Conservation (phyloP, 306 rosid genomes). For the Dalbergia cochinchinensis region DNA sequence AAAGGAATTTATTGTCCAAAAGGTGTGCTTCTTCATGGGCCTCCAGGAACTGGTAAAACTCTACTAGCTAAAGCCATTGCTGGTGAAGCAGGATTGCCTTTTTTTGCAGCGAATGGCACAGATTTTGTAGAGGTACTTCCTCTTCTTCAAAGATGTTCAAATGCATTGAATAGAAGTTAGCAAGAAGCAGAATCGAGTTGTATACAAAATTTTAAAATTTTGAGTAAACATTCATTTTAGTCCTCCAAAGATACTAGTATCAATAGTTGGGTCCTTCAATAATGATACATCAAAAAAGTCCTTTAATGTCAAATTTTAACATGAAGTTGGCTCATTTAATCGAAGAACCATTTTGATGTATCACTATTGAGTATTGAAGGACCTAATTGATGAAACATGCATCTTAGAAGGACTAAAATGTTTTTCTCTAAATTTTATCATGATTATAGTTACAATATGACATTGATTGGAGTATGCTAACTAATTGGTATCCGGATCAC, state of each 20-base stretch:
- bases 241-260: neutral
- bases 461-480: conserved; percentile 33
- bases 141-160: conserved; percentile 45
- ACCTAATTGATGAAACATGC: conserved; percentile 33
- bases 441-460: conserved; percentile 2
- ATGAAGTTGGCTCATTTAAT: conserved; percentile 29
- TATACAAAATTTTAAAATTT: conserved; percentile 5
- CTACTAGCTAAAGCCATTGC: conserved; percentile 98
- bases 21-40: conserved; percentile 98
- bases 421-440: conserved; percentile 20
- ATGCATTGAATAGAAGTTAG: conserved; percentile 40
- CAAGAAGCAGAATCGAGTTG: conserved; percentile 26
- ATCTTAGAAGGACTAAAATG: conserved; percentile 15
- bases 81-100: conserved; percentile 99
- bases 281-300: conserved; percentile 19
- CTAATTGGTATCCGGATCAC: conserved; percentile 11
- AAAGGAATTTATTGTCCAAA: conserved; percentile 96
- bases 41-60: conserved; percentile 99
- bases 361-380: conserved; percentile 26
- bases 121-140: conserved; percentile 94
- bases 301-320: neutral
- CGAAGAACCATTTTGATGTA: conserved; percentile 2
- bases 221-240: conserved; percentile 17
- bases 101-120: conserved; percentile 97
- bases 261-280: conserved; percentile 24